Evolutionary conservation across 73 alveolate genomes (phyloP).

Genomic region (Paramecium sexaurelia): DNA sequence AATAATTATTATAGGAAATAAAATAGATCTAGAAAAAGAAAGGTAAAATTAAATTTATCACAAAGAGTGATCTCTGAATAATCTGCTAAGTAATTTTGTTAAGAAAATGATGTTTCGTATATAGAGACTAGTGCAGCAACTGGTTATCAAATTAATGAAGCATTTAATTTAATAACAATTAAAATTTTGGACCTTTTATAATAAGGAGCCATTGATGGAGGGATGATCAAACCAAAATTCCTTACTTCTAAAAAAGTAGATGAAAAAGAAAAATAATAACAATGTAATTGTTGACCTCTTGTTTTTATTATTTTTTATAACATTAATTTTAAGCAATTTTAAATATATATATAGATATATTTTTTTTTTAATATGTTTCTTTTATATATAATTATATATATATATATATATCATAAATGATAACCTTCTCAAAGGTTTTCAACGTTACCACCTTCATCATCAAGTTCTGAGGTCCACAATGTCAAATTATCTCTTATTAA

Average conservation of each 20-base stretch:
- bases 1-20: constrained; percentile 80
- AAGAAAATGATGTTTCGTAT: background rate
- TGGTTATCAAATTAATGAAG: constrained; percentile 72
- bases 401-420: constrained; percentile 52
- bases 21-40: constrained; percentile 75
- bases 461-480: constrained; percentile 79
- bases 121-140: constrained; percentile 78
- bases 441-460: constrained; percentile 70
- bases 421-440: constrained; percentile 63
- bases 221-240: constrained; percentile 11
- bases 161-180: background rate
- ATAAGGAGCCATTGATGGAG: background rate
- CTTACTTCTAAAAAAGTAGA: background rate
- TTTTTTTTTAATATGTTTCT: background rate
- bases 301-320: background rate
- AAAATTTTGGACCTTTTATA: background rate
- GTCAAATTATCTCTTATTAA: constrained; percentile 86
- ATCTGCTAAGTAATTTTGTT: background rate
- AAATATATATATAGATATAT: background rate
- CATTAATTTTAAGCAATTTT: background rate
- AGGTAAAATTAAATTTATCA: constrained; percentile 35
- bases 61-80: background rate
- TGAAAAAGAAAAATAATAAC: background rate
- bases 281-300: background rate
- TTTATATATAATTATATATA: constrained; percentile 60